Percentiles rank a stretch among this genome's conserved stretches.
phyloP scores from a whole-genome alignment of 441 rosid genomes.

The Erodium trifolium region DNA sequence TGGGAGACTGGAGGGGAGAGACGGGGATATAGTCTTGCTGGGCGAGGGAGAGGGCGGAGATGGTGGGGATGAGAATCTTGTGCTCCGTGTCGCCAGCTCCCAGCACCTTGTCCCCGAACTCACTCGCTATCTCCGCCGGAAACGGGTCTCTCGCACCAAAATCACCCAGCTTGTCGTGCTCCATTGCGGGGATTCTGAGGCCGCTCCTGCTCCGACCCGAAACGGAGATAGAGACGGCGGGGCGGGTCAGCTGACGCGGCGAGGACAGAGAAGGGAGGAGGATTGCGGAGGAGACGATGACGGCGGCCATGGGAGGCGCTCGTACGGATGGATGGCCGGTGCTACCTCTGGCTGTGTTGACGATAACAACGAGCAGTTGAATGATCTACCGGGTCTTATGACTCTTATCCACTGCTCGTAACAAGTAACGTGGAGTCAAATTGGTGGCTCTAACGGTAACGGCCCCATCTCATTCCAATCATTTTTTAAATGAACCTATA shows the following conservation, averaged over 20 bases:
- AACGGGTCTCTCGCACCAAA: constrained; percentile 87
- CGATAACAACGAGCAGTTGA: background rate
- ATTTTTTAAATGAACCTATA: too few relatives aligned
- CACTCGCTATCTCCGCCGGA: constrained; percentile 71
- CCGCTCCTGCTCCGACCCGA: constrained; percentile 13
- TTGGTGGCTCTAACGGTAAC: background rate
- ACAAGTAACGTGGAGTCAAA: background rate
- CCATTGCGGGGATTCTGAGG: constrained; percentile 28
- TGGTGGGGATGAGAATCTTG: constrained; percentile 65
- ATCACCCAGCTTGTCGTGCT: constrained; percentile 49
- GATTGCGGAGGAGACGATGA: constrained; percentile 21
- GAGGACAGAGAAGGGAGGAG: constrained; percentile 20
- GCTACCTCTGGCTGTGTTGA: background rate
- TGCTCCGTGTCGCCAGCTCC: constrained; percentile 62
- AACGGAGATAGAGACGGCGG: constrained; percentile 3
- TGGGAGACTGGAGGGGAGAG: constrained; percentile 56
- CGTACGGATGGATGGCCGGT: background rate
- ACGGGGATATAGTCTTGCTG: constrained; percentile 50
- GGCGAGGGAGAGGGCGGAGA: constrained; percentile 69
- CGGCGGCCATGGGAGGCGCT: constrained; percentile 23
- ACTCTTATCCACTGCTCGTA: background rate
- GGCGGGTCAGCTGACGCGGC: constrained; percentile 15
- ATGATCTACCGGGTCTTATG: background rate
- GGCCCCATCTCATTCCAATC: too few relatives aligned
- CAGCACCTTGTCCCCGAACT: constrained; percentile 71